Evolutionary conservation across 805 yeast genomes (phyloP).

Genomic region (Candida montana): DNA sequence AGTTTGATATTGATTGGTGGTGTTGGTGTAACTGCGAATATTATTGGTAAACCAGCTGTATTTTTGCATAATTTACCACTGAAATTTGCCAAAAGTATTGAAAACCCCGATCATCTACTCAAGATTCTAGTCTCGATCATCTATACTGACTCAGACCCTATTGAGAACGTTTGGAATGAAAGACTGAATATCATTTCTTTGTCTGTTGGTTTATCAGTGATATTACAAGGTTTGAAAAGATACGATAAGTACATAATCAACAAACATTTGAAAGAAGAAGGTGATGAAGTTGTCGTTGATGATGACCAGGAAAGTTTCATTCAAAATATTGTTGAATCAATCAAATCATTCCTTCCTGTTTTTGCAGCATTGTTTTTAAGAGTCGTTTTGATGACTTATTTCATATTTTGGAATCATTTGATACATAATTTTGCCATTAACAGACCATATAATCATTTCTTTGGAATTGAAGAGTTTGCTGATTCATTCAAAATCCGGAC

Average conservation of each 20-base stretch:
- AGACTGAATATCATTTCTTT: constrained; percentile 11
- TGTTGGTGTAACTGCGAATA: constrained; percentile 16
- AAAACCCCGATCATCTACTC: not conserved
- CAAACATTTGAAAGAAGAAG: constrained; percentile 20
- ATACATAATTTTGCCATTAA: constrained; percentile 6
- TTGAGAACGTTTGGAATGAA: not conserved
- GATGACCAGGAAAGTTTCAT: not conserved
- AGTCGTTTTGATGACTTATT: not conserved
- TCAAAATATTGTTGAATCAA: not conserved
- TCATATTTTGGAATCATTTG: constrained; percentile 1
- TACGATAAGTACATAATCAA: constrained; percentile 19
- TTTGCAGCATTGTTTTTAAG: not conserved
- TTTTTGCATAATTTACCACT: not conserved
- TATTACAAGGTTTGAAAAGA: constrained; percentile 8
- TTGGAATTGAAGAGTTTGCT: not conserved
- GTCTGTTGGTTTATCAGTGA: constrained; percentile 20
- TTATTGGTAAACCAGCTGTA: constrained; percentile 25
- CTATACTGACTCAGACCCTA: not conserved
- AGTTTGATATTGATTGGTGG: constrained; percentile 32
- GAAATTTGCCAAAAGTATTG: not conserved
- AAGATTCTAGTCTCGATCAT: not conserved
- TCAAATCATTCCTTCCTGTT: not conserved
- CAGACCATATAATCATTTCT: constrained; percentile 6
- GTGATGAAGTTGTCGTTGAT: constrained; percentile 8
- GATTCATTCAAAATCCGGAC: not conserved